phyloP scores from a whole-genome alignment of 2,329 filamentous ascomycete species.

The Capronia coronata region DNA sequence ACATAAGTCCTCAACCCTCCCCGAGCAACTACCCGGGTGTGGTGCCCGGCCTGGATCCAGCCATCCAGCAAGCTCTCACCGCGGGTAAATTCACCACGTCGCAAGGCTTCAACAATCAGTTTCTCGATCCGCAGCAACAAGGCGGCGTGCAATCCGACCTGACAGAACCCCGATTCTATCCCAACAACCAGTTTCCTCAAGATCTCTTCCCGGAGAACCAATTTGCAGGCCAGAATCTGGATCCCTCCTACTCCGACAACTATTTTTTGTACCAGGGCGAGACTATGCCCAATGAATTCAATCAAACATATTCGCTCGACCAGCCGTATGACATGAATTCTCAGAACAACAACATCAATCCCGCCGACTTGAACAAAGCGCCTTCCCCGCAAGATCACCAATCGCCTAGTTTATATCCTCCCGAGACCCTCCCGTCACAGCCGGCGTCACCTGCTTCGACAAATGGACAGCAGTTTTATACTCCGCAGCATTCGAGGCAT shows the following conservation, averaged over 20 bases:
- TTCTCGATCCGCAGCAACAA: constrained; percentile 32
- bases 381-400: constrained; percentile 48
- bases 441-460: constrained; percentile 48
- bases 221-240: constrained; percentile 30
- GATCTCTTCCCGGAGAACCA: constrained; percentile 29
- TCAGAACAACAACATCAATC: constrained; percentile 35
- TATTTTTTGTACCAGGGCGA: constrained; percentile 30
- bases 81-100: constrained; percentile 32
- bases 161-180: constrained; percentile 16
- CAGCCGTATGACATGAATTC: constrained; percentile 35
- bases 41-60: constrained; percentile 35
- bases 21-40: constrained; percentile 36
- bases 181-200: constrained; percentile 30
- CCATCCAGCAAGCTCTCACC: constrained; percentile 34
- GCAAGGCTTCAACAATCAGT: constrained; percentile 33
- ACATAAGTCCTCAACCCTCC: constrained; percentile 40
- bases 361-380: constrained; percentile 42
- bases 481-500: constrained; percentile 53
- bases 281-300: constrained; percentile 36
- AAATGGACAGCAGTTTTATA: constrained; percentile 46
- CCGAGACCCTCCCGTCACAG: constrained; percentile 47
- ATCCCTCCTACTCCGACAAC: constrained; percentile 31
- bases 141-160: constrained; percentile 13
- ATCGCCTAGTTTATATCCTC: constrained; percentile 52
- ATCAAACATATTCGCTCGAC: constrained; percentile 22